Evolutionary conservation across 2,329 filamentous ascomycete genomes (phyloP), one percentile per base, ranked within the genome.

Genomic region (Xenoacremonium recifei): DNA sequence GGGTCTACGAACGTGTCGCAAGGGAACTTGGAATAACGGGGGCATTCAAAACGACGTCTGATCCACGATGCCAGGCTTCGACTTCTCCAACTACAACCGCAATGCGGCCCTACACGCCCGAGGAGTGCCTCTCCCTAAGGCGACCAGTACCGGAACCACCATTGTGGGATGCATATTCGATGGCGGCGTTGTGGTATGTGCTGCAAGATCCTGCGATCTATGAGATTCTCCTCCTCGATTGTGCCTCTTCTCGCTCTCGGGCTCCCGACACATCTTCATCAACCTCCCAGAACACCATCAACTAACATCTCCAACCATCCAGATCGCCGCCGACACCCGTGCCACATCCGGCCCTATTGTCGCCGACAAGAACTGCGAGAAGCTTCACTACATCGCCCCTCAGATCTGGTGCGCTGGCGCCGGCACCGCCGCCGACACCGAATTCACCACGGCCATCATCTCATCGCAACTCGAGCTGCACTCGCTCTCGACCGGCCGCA

Each of bases 351-450:
- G 93, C 25, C 91, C 93, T 55, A 99, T 99, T 71, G 93, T 99
- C 58, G 95, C 95, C 70, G 93, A 99, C 82, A 99, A 99, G 89
- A 99, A 99, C 80, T 97, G 93, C 77, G 92, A 99, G 75, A 99
- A 99, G 77, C 84, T 99, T 53, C 93, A 99, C 76, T 99, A 95
- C 78, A 99, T 99, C 68, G 80, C 93, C 32, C 92, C 93, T 46
- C 90, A 96, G 70, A 99, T 99, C 71, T 99, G 93, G 93, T 99
- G 93, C 72, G 93, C 93, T 9, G 93, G 93, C 58, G 95, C 93
- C 56, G 93, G 95, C 69, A 99, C 93, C 38, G 93, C 93, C 49
- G 93, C 93, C 60, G 93, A 99, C 70, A 97, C 92, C 54, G 93
- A 99, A 75, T 99, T 99, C 78, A 99, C 93, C 58, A 99, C 93